Evolutionary conservation across 2,329 filamentous ascomycete species (phyloP).

Genomic region (Ceratocystis alfenasii): DNA sequence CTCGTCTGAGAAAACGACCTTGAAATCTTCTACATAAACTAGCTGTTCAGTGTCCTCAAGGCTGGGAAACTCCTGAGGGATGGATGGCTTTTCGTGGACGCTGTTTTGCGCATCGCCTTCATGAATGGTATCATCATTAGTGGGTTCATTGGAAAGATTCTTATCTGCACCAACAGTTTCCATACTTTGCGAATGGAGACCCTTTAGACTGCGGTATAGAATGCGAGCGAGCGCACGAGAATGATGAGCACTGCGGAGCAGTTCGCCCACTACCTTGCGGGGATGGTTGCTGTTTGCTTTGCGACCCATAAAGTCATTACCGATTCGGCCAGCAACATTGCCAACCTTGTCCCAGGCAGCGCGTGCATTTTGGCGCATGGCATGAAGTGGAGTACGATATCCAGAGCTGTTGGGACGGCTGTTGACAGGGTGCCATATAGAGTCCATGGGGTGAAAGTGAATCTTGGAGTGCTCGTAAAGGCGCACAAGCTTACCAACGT

Average conservation of each 20-base stretch:
- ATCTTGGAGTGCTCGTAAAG: constrained; percentile 64
- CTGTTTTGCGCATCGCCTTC: constrained; percentile 10
- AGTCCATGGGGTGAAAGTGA: constrained; percentile 45
- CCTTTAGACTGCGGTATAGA: constrained; percentile 65
- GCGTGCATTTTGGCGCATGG: constrained; percentile 63
- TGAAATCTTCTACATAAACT: constrained; percentile 65
- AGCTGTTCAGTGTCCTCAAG: constrained; percentile 54
- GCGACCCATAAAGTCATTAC: constrained; percentile 82
- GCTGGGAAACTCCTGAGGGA: constrained; percentile 33
- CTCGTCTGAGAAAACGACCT: constrained; percentile 62
- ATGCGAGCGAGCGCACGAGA: constrained; percentile 77
- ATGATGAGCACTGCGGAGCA: constrained; percentile 59
- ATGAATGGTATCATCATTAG: constrained; percentile 2
- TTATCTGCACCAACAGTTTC: constrained; percentile 7
- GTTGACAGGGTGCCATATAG: constrained; percentile 36
- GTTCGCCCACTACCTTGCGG: constrained; percentile 67
- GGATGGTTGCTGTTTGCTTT: constrained; percentile 58
- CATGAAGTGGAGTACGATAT: constrained; percentile 58
- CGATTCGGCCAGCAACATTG: constrained; percentile 72
- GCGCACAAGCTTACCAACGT: constrained; percentile 51
- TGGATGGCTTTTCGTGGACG: constrained; percentile 17
- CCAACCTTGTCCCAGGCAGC: constrained; percentile 69
- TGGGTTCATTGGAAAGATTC: constrained; percentile 2
- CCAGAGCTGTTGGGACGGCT: constrained; percentile 40
- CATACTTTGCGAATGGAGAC: constrained; percentile 15